A percentile compares a stretch with the other conserved stretches of the same genome.
These are phyloP conservation scores for Colletotrichum higginsianum DNA, from an alignment of 2,329 filamentous ascomycete species.

Conservation along the genomic window DNA sequence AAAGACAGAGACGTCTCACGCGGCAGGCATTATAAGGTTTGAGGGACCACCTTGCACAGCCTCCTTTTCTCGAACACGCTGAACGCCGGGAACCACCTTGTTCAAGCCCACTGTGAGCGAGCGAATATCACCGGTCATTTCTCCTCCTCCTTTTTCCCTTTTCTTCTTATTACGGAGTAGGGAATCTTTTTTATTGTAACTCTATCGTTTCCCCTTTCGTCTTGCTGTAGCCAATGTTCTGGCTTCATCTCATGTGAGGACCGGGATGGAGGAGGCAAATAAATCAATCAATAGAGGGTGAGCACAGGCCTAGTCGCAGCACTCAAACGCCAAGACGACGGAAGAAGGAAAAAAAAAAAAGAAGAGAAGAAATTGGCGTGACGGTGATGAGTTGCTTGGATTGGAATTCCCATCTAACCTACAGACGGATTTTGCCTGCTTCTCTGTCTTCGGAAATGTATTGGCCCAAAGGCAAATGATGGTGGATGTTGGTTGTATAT, in stretches of 20 bases:
- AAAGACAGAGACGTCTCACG: not conserved
- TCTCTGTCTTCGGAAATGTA: not conserved
- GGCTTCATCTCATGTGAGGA: not conserved
- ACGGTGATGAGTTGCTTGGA: too few relatives aligned
- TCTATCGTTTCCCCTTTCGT: not conserved
- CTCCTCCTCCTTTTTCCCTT: not conserved
- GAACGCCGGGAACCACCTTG: constrained; percentile 29
- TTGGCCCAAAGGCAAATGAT: not conserved
- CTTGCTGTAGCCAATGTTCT: not conserved
- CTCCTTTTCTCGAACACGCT: constrained; percentile 25
- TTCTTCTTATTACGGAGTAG: not conserved
- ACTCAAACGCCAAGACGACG: not conserved
- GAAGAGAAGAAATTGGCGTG: not conserved
- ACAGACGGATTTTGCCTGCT: not conserved
- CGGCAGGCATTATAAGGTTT: not conserved
- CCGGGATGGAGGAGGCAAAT: too few relatives aligned
- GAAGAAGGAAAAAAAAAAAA: not conserved
- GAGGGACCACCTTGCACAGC: constrained; percentile 30
- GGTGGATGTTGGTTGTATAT: not conserved
- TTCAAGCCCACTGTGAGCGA: not conserved
- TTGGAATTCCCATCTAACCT: not conserved
- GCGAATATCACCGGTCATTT: constrained; percentile 22
- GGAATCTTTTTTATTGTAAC: not conserved
- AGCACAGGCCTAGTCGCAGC: not conserved
- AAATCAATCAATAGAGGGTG: not conserved